Percentiles rank a stretch among this genome's conserved stretches.
Evolutionary conservation across 2,329 filamentous ascomycete genomes (phyloP).

Genomic region (Ceratocystis alfenasii): DNA sequence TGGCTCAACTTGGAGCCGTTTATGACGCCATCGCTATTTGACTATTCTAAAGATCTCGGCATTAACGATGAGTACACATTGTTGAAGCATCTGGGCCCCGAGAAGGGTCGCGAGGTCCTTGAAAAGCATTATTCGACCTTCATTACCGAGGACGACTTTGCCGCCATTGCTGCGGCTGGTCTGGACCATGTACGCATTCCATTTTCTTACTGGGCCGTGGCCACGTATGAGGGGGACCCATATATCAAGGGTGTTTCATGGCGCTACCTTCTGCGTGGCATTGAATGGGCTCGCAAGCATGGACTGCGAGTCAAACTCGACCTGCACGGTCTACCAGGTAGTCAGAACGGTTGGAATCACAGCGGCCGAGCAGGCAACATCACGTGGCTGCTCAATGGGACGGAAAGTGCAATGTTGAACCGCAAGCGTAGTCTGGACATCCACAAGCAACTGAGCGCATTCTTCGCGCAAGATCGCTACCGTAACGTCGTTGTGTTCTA

Average conservation of each 20-base stretch:
- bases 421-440: constrained; percentile 43
- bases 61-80: constrained; percentile 42
- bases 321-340: constrained; percentile 44
- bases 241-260: constrained; percentile 33
- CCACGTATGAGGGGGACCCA: constrained; percentile 36
- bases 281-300: constrained; percentile 43
- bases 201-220: constrained; percentile 48
- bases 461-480: constrained; percentile 29
- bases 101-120: constrained; percentile 33
- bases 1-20: constrained; percentile 66
- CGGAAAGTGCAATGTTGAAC: constrained; percentile 24
- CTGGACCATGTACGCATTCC: constrained; percentile 50
- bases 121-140: constrained; percentile 41
- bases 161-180: constrained; percentile 43
- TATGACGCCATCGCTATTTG: constrained; percentile 62
- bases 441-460: constrained; percentile 34
- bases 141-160: constrained; percentile 40
- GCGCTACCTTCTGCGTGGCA: constrained; percentile 42
- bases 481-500: constrained; percentile 51
- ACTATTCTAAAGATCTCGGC: constrained; percentile 30
- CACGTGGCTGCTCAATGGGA: constrained; percentile 26
- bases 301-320: constrained; percentile 48
- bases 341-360: constrained; percentile 52
- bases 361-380: constrained; percentile 38
- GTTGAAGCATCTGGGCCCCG: constrained; percentile 36